Conservation (phyloP, 2,329 filamentous ascomycete genomes). For the Polytolypa hystricis region DNA sequence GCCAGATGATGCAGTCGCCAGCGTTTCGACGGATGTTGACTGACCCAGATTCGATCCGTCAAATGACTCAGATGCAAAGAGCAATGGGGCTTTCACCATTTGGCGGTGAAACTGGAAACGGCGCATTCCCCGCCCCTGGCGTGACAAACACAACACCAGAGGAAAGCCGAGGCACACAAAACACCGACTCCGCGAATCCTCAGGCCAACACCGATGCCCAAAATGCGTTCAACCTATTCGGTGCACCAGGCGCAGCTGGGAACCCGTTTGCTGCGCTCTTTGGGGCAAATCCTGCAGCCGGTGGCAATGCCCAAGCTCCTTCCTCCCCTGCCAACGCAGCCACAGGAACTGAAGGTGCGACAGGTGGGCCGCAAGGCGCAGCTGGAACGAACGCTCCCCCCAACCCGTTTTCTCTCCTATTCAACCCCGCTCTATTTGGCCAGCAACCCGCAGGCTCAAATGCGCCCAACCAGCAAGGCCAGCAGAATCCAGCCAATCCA, state of each 20-base stretch:
- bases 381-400: slow-evolving; percentile 30
- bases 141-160: slow-evolving; percentile 73
- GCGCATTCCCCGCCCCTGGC: slow-evolving; percentile 74
- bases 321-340: slow-evolving; percentile 23
- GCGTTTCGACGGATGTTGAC: slow-evolving; percentile 88
- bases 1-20: slow-evolving; percentile 78
- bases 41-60: slow-evolving; percentile 71
- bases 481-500: slow-evolving; percentile 32
- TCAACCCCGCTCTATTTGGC: slow-evolving; percentile 38
- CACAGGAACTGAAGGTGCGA: slow-evolving; percentile 18
- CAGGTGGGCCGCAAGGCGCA: slow-evolving; percentile 21
- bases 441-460: slow-evolving; percentile 13
- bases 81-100: slow-evolving; percentile 42
- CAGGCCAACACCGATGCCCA: slow-evolving; percentile 15
- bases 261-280: slow-evolving; percentile 56
- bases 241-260: slow-evolving; percentile 19
- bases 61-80: slow-evolving; percentile 72
- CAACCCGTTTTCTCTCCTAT: slow-evolving; percentile 61
- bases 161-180: slow-evolving; percentile 29
- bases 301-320: slow-evolving; percentile 18
- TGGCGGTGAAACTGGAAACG: slow-evolving; percentile 41
- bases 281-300: slow-evolving; percentile 24
- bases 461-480: slow-evolving; percentile 14
- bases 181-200: slow-evolving; percentile 28
- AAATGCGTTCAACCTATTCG: slow-evolving; percentile 23